A percentile compares a stretch with the other conserved stretches of the same genome.
Evolutionary conservation across 208 protist genomes (phyloP).

Genomic region (Phytomonas francai): DNA sequence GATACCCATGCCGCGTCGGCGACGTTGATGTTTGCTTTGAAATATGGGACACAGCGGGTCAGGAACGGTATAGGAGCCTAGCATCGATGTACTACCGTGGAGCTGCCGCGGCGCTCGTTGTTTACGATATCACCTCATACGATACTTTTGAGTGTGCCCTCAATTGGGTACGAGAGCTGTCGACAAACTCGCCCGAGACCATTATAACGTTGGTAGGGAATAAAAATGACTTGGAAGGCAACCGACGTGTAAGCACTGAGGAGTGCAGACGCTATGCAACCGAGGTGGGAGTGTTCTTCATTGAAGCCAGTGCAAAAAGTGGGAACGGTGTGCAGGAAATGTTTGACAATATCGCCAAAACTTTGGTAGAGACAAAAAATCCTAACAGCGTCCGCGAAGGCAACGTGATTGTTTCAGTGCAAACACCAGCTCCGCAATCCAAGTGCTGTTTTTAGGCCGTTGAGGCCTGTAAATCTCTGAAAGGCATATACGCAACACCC

Average conservation of each 20-base stretch:
- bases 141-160: constrained; percentile 93
- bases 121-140: constrained; percentile 94
- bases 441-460: background rate
- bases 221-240: constrained; percentile 89
- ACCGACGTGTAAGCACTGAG: constrained; percentile 35
- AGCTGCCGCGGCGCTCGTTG: constrained; percentile 87
- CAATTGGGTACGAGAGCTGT: constrained; percentile 95
- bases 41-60: constrained; percentile 89
- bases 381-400: constrained; percentile 56
- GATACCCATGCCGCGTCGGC: constrained; percentile 55
- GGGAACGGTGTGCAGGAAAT: constrained; percentile 58
- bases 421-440: constrained; percentile 10
- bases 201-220: constrained; percentile 92
- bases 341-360: constrained; percentile 47
- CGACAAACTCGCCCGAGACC: constrained; percentile 85
- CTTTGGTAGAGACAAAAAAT: constrained; percentile 49
- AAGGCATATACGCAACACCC: background rate
- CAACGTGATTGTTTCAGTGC: constrained; percentile 37
- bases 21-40: constrained; percentile 67
- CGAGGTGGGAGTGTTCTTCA: constrained; percentile 42
- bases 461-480: background rate
- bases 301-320: constrained; percentile 68
- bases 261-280: constrained; percentile 45
- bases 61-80: constrained; percentile 85
- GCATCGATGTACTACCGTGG: constrained; percentile 91